Evolutionary conservation across 2,329 filamentous ascomycete species (phyloP).

Genomic region (Epichloe aotearoae): DNA sequence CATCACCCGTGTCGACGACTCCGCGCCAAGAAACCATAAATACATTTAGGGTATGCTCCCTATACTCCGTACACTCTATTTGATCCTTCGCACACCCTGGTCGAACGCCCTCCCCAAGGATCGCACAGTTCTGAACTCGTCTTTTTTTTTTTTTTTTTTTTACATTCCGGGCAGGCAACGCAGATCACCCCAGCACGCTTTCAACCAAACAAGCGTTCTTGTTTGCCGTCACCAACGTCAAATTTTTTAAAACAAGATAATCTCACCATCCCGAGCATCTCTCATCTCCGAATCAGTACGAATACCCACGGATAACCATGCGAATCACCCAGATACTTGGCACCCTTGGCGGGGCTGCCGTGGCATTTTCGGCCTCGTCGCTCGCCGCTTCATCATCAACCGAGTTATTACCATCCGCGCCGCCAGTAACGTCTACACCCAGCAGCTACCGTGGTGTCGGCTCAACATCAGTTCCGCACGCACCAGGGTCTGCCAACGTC

Average conservation of each 20-base stretch:
- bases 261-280: too few species aligned
- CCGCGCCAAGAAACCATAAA: not conserved
- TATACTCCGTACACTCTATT: not conserved
- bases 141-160: too few species aligned
- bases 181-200: too few species aligned
- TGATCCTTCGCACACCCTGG: not conserved
- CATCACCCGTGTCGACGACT: not conserved
- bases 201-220: too few species aligned
- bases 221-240: not conserved
- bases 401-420: not conserved
- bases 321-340: conserved; percentile 8
- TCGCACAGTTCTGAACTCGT: not conserved
- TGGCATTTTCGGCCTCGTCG: conserved; percentile 7
- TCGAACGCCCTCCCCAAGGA: not conserved
- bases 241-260: too few species aligned
- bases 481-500: not conserved
- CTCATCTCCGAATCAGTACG: not conserved
- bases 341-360: conserved; percentile 7
- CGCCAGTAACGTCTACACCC: not conserved
- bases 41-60: not conserved
- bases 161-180: not conserved
- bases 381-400: not conserved
- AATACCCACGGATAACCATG: conserved; percentile 5
- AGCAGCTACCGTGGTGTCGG: not conserved
- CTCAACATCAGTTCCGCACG: not conserved